Evolutionary conservation across 1,139 yeast genomes (phyloP), one percentile per base, ranked within the genome.

Genomic region (Geotrichum candidum): DNA sequence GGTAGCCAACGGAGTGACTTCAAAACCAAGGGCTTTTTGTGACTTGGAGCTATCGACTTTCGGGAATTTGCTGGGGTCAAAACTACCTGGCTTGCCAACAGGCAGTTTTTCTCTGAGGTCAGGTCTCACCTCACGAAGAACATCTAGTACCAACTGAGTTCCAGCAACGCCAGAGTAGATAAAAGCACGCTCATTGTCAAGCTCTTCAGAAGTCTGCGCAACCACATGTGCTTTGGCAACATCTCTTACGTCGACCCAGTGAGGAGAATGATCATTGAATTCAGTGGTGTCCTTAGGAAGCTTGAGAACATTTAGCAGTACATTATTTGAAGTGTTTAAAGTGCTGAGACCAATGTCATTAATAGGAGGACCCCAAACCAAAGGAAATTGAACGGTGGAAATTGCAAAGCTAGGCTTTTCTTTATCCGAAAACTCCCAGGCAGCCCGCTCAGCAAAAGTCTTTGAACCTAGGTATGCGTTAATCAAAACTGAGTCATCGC

Each of bases 291-390:
- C 56, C 18, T 35, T 27, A 29, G 52, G 27, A 3, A 22, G 35
- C n/a, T 15, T n/a, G 45, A 60, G 15, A 13, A 55, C 33, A 15
- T 38, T 31, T 18, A 33, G 15, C n/a, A 59, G 7, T 1, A 52
- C 29, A 1, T 15, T 56, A 52, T 54, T 56, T n/a, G 76, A 73
- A 1, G 74, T 70, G 67, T 74, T 73, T 60, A 74, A 62, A 18
- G 65, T 64, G 11, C 68, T 69, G 15, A 67, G 60, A 27, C 65
- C 66, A 31, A 57, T 67, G 64, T 29, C 71, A 66, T 13, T 72
- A 64, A 66, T 69, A 65, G 65, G 69, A 38, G 85, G 85, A n/a
- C 85, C 85, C 68, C 78, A 77, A 1, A 81, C 80, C 60, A 68
- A 76, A 1, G 77, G 76, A 10, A 85, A 84, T 63, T 74, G 74